Evolutionary conservation across 2,329 filamentous ascomycete genomes (phyloP).

Genomic region (Xylaria digitata): DNA sequence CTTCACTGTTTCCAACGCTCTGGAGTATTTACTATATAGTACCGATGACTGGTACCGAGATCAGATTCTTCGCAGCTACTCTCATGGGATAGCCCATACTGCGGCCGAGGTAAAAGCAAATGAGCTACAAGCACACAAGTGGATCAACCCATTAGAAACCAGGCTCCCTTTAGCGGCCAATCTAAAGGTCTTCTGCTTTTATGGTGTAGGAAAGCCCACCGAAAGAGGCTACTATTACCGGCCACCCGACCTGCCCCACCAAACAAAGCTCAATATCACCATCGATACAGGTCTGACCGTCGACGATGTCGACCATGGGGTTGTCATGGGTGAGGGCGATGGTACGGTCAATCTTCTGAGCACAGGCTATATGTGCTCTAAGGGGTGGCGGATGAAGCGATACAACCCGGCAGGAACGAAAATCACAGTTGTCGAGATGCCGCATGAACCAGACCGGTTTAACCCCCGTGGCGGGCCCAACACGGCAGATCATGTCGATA

Average conservation of each 20-base stretch:
- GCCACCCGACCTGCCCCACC: slow-evolving; percentile 69
- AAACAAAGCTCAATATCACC: slow-evolving; percentile 78
- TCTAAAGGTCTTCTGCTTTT: slow-evolving; percentile 97
- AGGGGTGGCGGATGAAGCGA: slow-evolving; percentile 91
- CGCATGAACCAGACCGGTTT: slow-evolving; percentile 92
- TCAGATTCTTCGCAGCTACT: slow-evolving; percentile 80
- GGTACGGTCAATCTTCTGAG: slow-evolving; percentile 95
- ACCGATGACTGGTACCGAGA: slow-evolving; percentile 88
- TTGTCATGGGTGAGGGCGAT: slow-evolving; percentile 96
- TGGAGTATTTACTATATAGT: slow-evolving; percentile 81
- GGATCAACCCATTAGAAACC: slow-evolving; percentile 94
- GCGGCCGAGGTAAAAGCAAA: slow-evolving; percentile 83
- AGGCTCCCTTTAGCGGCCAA: slow-evolving; percentile 86
- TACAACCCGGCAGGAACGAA: slow-evolving; percentile 89
- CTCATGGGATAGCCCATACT: slow-evolving; percentile 87
- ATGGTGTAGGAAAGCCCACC: slow-evolving; percentile 92
- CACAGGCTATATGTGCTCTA: slow-evolving; percentile 95
- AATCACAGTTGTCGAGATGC: slow-evolving; percentile 93
- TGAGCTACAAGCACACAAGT: slow-evolving; percentile 80
- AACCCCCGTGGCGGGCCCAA: slow-evolving; percentile 79
- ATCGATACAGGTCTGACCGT: slow-evolving; percentile 74
- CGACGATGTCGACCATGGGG: slow-evolving; percentile 80
- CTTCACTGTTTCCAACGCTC: slow-evolving; percentile 80
- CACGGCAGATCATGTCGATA: slow-evolving; percentile 94
- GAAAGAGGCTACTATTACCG: slow-evolving; percentile 95